phyloP scores from a whole-genome alignment of 176 grass and related monocot species.

The Juncus effusus region DNA sequence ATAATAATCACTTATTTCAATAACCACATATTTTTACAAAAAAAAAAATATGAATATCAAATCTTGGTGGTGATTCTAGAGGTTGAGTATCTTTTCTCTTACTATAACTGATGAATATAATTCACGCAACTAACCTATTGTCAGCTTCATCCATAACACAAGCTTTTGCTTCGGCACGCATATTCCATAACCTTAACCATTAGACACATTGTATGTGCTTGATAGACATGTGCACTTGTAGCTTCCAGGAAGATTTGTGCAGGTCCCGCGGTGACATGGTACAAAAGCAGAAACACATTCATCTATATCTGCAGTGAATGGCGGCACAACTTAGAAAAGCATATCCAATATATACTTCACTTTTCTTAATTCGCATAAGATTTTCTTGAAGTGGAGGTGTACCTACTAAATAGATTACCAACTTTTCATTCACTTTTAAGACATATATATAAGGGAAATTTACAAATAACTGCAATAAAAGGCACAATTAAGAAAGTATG shows the following conservation, averaged over 20 bases:
- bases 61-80: not conserved
- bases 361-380: not conserved
- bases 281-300: not conserved
- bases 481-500: too few species aligned
- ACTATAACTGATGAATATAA: not conserved
- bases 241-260: not conserved
- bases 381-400: not conserved
- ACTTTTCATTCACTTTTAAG: too few species aligned
- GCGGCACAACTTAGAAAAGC: not conserved
- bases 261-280: not conserved
- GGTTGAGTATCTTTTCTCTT: not conserved
- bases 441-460: too few species aligned
- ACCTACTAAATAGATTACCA: not conserved
- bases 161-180: not conserved
- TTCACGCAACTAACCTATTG: not conserved
- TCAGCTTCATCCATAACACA: not conserved
- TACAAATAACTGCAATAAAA: too few species aligned
- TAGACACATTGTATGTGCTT: not conserved
- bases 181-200: not conserved
- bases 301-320: conserved; percentile 14
- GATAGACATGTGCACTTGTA: not conserved
- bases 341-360: not conserved
- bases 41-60: too few species aligned
- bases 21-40: too few species aligned
- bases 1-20: too few species aligned